Conservation (phyloP, 345 rosid genomes). For the Rhizophora apiculata region DNA sequence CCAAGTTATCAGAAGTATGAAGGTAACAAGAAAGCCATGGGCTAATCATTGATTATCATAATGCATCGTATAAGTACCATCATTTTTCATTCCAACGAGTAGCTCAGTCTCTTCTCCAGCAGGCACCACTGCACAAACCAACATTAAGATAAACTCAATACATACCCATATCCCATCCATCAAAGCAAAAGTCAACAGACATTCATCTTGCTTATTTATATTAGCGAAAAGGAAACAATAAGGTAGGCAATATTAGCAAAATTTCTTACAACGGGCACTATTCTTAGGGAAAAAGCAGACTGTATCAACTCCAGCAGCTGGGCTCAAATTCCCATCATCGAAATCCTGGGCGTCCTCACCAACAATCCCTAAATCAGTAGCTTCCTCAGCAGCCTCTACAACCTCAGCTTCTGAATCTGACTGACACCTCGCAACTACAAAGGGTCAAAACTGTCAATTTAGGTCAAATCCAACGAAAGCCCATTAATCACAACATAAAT, state of each 20-base stretch:
- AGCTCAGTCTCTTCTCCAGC: conserved; percentile 83
- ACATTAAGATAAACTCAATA: neutral
- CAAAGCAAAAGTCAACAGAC: neutral
- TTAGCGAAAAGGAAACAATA: neutral
- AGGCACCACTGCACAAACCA: conserved; percentile 48
- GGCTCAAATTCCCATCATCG: conserved; percentile 40
- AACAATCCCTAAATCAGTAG: conserved; percentile 58
- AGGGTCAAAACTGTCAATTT: conserved; percentile 11
- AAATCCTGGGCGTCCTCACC: conserved; percentile 60
- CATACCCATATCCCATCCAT: too few relatives aligned
- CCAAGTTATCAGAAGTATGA: neutral
- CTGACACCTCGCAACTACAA: conserved; percentile 63
- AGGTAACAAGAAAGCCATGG: neutral
- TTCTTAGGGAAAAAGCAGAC: conserved; percentile 76
- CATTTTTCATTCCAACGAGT: conserved; percentile 80
- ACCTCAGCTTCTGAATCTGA: conserved; percentile 53
- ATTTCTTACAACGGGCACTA: conserved; percentile 51
- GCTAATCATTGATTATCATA: neutral
- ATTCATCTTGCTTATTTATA: neutral
- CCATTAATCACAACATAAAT: too few relatives aligned
- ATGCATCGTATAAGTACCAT: conserved; percentile 48
- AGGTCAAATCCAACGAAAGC: neutral
- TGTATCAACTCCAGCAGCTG: conserved; percentile 69
- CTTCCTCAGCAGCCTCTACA: conserved; percentile 50
- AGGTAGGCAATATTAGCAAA: neutral